Percentiles rank a stretch among this genome's conserved stretches.
Conservation (phyloP, 768 basidiomycete genomes). For the Lactifluus subvellereus region DNA sequence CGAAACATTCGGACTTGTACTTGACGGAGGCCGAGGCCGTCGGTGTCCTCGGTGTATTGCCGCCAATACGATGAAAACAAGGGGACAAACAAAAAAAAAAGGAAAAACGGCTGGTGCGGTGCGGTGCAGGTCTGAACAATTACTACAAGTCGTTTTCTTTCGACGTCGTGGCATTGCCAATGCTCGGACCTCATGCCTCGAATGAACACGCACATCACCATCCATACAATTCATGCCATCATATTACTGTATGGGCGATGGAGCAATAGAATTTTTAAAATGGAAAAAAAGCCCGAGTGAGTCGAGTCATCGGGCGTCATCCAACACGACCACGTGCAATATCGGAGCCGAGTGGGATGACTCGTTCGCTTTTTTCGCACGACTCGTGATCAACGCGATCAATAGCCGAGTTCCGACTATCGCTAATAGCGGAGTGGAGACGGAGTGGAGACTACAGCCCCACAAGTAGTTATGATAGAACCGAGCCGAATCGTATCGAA, state of each 20-base stretch:
- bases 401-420: background rate
- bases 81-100: background rate
- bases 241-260: too few species aligned
- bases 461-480: too few species aligned
- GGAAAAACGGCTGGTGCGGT: background rate
- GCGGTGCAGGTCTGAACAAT: background rate
- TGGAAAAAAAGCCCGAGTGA: too few species aligned
- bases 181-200: background rate
- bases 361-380: background rate
- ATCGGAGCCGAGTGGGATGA: constrained; percentile 5
- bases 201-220: background rate
- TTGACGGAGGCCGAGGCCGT: background rate
- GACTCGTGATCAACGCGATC: background rate
- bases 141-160: background rate
- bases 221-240: too few species aligned
- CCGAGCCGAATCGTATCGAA: background rate
- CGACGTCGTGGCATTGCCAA: background rate
- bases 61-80: background rate
- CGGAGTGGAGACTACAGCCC: too few species aligned
- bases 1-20: background rate
- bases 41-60: background rate
- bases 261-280: too few species aligned
- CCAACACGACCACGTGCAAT: background rate
- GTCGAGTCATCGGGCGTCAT: background rate
- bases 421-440: too few species aligned